Percentiles rank a stretch among this genome's conserved stretches.
These are phyloP conservation scores for Pseudocercospora eumusae DNA, from an alignment of 2,329 filamentous ascomycete genomes.

Conservation along the genomic window DNA sequence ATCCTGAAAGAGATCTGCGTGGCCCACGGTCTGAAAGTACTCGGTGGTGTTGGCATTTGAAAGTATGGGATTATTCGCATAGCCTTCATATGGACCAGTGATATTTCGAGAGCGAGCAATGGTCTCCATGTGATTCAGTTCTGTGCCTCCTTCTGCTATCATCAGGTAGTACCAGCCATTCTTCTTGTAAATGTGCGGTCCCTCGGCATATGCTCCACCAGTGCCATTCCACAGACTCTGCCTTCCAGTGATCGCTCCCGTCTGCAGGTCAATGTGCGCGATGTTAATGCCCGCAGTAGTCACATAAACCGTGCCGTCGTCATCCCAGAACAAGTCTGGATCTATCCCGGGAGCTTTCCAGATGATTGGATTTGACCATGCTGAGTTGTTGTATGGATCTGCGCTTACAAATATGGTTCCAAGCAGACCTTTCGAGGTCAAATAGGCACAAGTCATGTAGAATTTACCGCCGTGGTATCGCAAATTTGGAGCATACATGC, in stretches of 20 bases:
- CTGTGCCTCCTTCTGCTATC: conserved; percentile 45
- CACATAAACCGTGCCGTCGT: conserved; percentile 57
- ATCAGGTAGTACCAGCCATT: conserved; percentile 43
- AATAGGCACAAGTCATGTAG: conserved; percentile 37
- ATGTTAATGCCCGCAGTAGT: conserved; percentile 39
- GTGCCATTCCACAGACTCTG: conserved; percentile 43
- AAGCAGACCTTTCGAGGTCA: neutral
- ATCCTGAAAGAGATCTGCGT: conserved; percentile 60
- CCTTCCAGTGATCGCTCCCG: conserved; percentile 32
- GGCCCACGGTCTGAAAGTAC: conserved; percentile 56
- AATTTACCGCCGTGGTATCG: conserved; percentile 45
- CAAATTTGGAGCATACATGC: conserved; percentile 47
- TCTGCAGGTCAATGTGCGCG: conserved; percentile 39
- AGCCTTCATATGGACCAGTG: conserved; percentile 36
- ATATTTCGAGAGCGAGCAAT: conserved; percentile 44
- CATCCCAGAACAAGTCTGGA: conserved; percentile 53
- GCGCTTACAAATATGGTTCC: conserved; percentile 47
- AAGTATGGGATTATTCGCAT: conserved; percentile 34
- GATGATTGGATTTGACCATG: conserved; percentile 54
- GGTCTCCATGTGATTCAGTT: conserved; percentile 44
- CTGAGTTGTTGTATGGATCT: conserved; percentile 45
- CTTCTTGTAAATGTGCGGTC: conserved; percentile 44
- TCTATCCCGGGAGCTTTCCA: conserved; percentile 42
- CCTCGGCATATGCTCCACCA: conserved; percentile 39
- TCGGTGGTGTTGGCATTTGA: conserved; percentile 32